Evolutionary conservation across 345 rosid genomes (phyloP), one percentile per base, ranked within the genome.

Genomic region (Physaria fendleri): DNA sequence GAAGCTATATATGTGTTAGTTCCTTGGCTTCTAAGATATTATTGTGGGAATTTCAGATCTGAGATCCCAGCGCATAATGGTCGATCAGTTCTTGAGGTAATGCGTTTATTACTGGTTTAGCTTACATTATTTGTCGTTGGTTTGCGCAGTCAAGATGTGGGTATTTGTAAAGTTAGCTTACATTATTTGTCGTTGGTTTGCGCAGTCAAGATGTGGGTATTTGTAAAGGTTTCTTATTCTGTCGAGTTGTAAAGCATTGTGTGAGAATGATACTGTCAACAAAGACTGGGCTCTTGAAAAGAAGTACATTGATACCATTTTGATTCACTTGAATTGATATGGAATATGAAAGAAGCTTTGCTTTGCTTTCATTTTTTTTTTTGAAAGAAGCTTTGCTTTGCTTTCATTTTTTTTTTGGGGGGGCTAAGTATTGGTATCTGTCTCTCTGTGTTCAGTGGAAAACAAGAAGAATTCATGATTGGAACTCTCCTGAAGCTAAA

Each of bases 381-480:
- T n/a, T n/a, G n/a, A 21, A 25, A 25, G 28, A 25, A 25, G 28
- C 28, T 25, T 7, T 5, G 28, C 5, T 25, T 25, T n/a, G n/a
- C n/a, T n/a, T n/a, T n/a, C n/a, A n/a, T n/a, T n/a, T n/a, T n/a
- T n/a, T n/a, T n/a, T n/a, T n/a, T n/a, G n/a, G n/a, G n/a, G n/a
- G 13, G 46, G n/a, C 63, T 43, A 12, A 46, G n/a, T 42, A 7
- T 47, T 47, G 57, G 43, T 35, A 29, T 25, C 12, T 35, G 10
- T 56, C 5, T 59, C 6, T 38, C 1, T 51, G 14, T 34, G 45
- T 68, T 59, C 75, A 86, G 94, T 66, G 61, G 73, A 47, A 77
- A 83, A 69, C 82, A 81, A 6, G 82, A 86, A 50, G 87, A 82
- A 4, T 86, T 81, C 64, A 78, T 86, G 90, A 73, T 86, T 56